phyloP scores from a whole-genome alignment of 2,329 filamentous ascomycete genomes.

The Ophiostoma ips region DNA sequence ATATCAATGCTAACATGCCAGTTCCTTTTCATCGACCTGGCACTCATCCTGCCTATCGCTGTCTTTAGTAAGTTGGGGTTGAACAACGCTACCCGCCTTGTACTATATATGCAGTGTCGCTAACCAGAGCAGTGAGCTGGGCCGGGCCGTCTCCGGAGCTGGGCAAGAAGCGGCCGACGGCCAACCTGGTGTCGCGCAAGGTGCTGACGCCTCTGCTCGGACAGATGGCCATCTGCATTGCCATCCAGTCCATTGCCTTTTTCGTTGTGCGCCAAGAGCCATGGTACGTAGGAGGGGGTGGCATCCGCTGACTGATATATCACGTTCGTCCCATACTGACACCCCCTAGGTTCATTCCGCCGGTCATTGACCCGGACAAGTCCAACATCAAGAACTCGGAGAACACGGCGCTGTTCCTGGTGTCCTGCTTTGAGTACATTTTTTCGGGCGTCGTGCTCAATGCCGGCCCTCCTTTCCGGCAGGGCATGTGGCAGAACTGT shows the following conservation, averaged over 20 bases:
- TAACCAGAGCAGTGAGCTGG: conserved; percentile 58
- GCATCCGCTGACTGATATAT: no score
- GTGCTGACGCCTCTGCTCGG: conserved; percentile 80
- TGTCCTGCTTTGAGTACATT: conserved; percentile 92
- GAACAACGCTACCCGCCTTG: conserved; percentile 20
- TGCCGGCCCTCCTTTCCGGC: conserved; percentile 81
- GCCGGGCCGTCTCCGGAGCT: conserved; percentile 68
- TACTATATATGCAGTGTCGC: no score
- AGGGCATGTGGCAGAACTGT: conserved; percentile 69
- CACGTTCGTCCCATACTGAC: no score
- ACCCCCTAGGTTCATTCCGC: conserved; percentile 60
- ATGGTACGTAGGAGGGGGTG: conserved; percentile 29
- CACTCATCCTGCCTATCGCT: conserved; percentile 86
- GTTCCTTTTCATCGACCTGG: conserved; percentile 89
- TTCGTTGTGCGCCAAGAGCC: conserved; percentile 60
- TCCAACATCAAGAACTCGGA: conserved; percentile 84
- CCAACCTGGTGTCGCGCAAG: conserved; percentile 83
- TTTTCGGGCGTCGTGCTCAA: conserved; percentile 78
- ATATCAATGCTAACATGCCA: conserved; percentile 21
- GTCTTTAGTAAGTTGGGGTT: conserved; percentile 52
- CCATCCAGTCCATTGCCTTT: conserved; percentile 63
- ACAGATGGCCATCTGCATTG: conserved; percentile 69
- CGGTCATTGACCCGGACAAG: conserved; percentile 60
- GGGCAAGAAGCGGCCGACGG: conserved; percentile 75
- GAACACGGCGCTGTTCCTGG: conserved; percentile 79